phyloP scores from a whole-genome alignment of 2,329 filamentous ascomycete genomes.

The Pestalotiopsis sp. region DNA sequence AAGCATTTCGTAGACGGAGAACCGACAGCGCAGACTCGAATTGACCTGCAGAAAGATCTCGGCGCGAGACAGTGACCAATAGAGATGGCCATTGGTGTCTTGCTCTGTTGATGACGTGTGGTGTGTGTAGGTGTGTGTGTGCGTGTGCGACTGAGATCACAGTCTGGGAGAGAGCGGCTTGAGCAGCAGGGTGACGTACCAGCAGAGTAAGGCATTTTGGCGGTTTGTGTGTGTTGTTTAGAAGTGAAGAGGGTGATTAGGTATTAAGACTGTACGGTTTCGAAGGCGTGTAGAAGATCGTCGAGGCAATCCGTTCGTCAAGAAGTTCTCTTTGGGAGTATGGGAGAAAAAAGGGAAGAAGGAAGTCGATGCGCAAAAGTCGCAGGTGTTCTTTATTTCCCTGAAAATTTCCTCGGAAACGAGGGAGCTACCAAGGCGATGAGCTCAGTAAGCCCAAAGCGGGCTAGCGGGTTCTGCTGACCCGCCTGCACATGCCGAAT shows the following conservation, averaged over 20 bases:
- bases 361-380: background rate
- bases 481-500: slow-evolving; percentile 7
- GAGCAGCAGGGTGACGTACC: slow-evolving; percentile 38
- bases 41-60: slow-evolving; percentile 6
- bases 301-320: background rate
- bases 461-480: background rate
- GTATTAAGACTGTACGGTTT: slow-evolving; percentile 23
- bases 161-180: slow-evolving; percentile 17
- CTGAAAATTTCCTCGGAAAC: slow-evolving; percentile 13
- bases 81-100: slow-evolving; percentile 28
- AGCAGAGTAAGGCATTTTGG: slow-evolving; percentile 46
- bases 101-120: slow-evolving; percentile 19
- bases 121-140: slow-evolving; percentile 16
- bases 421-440: slow-evolving; percentile 13
- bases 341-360: background rate
- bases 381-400: slow-evolving; percentile 11
- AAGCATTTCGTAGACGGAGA: slow-evolving; percentile 7
- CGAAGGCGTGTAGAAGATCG: slow-evolving; percentile 4
- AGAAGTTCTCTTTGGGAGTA: background rate
- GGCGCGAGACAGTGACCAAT: background rate
- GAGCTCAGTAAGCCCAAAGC: slow-evolving; percentile 13
- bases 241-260: slow-evolving; percentile 27
- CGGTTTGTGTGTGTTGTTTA: slow-evolving; percentile 33
- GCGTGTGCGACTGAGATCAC: slow-evolving; percentile 16
- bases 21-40: slow-evolving; percentile 7